A percentile compares a stretch with the other conserved stretches of the same genome.
Evolutionary conservation across 345 rosid species (phyloP).

Genomic region (Litchi chinensis): DNA sequence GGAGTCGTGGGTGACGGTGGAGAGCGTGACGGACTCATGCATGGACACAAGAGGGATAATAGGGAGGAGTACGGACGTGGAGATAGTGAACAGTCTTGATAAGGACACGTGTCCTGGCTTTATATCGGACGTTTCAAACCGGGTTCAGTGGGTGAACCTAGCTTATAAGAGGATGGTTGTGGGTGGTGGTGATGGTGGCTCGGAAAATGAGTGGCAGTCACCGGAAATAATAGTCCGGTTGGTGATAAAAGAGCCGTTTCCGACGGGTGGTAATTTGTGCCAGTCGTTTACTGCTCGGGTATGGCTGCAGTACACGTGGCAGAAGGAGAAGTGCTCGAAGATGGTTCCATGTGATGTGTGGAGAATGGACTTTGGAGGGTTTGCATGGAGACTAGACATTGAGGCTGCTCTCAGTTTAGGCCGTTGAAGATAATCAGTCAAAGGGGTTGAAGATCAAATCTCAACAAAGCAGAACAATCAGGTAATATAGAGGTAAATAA

Average conservation of each 20-base stretch:
- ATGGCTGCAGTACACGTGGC: slow-evolving; percentile 61
- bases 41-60: slow-evolving; percentile 19
- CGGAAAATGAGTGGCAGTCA: slow-evolving; percentile 14
- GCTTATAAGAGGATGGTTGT: slow-evolving; percentile 57
- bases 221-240: slow-evolving; percentile 47
- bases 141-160: slow-evolving; percentile 61
- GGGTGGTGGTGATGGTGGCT: slow-evolving; percentile 13
- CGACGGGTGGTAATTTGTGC: slow-evolving; percentile 16
- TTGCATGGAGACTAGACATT: slow-evolving; percentile 87
- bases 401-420: slow-evolving; percentile 78
- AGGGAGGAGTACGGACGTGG: slow-evolving; percentile 28
- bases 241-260: slow-evolving; percentile 42
- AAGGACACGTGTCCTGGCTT: slow-evolving; percentile 75
- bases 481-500: slow-evolving; percentile 15
- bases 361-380: slow-evolving; percentile 75
- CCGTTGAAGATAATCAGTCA: slow-evolving; percentile 19
- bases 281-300: slow-evolving; percentile 56
- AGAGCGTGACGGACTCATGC: slow-evolving; percentile 40
- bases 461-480: slow-evolving; percentile 10
- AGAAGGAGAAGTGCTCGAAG: slow-evolving; percentile 40
- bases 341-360: slow-evolving; percentile 82
- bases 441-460: not conserved
- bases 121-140: slow-evolving; percentile 53
- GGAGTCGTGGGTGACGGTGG: slow-evolving; percentile 41
- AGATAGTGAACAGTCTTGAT: slow-evolving; percentile 39